Evolutionary conservation across 306 rosid species (phyloP), one percentile per base, ranked within the genome.

Genomic region (Luffa acutangula): DNA sequence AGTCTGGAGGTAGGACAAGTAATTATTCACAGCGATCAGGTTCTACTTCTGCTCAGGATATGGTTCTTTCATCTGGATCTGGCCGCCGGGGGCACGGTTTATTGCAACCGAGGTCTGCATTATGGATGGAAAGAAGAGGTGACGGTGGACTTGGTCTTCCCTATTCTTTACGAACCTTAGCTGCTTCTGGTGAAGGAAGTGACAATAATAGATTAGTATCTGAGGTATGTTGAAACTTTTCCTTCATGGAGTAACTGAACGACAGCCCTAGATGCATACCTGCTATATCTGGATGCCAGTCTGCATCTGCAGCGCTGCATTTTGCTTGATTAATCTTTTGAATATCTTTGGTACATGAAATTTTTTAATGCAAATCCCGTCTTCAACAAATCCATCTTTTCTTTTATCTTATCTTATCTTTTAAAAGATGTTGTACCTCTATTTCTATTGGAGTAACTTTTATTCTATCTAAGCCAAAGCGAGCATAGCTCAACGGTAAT

Each of bases 181-280:
- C 96, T 76, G 81, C 84, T 65, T 85, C 83, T 0, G 81, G 92
- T 77, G 99, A 93, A 82, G 97, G 98, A 82, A 91, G 85, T 75
- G 97, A 97, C 85, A 90, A 82, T 77, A 85, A 85, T 84, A 88
- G 99, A 85, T 90, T 91, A 78, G 94, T 91, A 67, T 96, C 99
- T 25, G 99, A 93, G 99, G 99, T 96, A 8, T 76, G 91, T 81
- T 76, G 76, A 82, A n/a, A 7, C 52, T 36, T 78, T 81, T 11
- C 74, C 42, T 73, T 15, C 54, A 78, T 63, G 34, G 59, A 36
- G 48, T 75, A 53, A 17, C 48, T 75, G 31, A 31, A 52, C 4
- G 78, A 36, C 12, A 34, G 49, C 49, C 11, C 78, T 75, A 51
- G 64, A 5, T 58, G 53, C 54, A 39, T 56, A n/a, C 58, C 41